Conservation (phyloP, 2,329 filamentous ascomycete species). For the Phoma herbarum region DNA sequence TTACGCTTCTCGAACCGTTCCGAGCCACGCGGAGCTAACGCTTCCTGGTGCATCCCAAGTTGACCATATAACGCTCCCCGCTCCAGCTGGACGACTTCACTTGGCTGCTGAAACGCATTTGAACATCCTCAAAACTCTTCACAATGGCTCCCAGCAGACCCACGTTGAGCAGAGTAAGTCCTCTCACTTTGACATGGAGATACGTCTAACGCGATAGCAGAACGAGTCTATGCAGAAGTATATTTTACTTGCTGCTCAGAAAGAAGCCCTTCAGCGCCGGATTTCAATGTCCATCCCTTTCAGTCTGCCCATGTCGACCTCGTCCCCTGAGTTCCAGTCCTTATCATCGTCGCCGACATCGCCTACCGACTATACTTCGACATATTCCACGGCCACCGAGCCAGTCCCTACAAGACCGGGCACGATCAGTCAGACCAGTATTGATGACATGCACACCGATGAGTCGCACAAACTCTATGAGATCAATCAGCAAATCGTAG, state of each 20-base stretch:
- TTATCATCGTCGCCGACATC: slow-evolving; percentile 44
- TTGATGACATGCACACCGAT: slow-evolving; percentile 47
- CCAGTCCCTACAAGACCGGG: slow-evolving; percentile 32
- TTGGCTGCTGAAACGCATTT: not conserved
- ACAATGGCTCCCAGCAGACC: slow-evolving; percentile 36
- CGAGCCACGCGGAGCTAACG: slow-evolving; percentile 24
- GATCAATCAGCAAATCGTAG: slow-evolving; percentile 63
- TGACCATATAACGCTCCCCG: slow-evolving; percentile 25
- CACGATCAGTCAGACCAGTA: slow-evolving; percentile 30
- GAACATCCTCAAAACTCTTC: slow-evolving; percentile 4
- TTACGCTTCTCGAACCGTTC: slow-evolving; percentile 22
- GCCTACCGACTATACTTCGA: slow-evolving; percentile 35
- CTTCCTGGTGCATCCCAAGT: slow-evolving; percentile 20
- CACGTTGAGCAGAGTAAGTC: slow-evolving; percentile 35
- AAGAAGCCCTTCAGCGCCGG: slow-evolving; percentile 52
- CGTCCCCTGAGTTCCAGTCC: slow-evolving; percentile 50
- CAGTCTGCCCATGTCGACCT: slow-evolving; percentile 42
- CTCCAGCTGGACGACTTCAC: slow-evolving; percentile 19
- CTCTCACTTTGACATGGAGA: not conserved
- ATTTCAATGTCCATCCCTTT: slow-evolving; percentile 50
- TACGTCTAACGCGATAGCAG: slow-evolving; percentile 28
- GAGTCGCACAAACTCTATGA: slow-evolving; percentile 58
- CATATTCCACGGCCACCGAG: slow-evolving; percentile 37
- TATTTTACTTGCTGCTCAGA: slow-evolving; percentile 52
- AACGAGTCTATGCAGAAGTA: slow-evolving; percentile 52